phyloP scores from a whole-genome alignment of 2,329 filamentous ascomycete species.

The Westerdykella aurantiaca region DNA sequence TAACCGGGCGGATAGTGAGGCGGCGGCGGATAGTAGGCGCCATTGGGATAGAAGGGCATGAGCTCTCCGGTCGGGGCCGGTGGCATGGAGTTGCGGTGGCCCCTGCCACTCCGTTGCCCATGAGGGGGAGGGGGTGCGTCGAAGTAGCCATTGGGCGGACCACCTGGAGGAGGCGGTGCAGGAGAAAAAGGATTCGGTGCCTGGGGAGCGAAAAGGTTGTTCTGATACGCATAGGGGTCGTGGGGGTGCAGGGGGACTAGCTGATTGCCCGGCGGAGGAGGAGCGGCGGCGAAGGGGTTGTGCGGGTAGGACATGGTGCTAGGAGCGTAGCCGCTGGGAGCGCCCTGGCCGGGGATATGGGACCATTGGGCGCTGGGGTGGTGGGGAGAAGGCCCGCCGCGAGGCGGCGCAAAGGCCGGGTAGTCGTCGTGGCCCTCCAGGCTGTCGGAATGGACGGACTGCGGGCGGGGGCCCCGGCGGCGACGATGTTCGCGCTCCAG shows the following conservation, averaged over 20 bases:
- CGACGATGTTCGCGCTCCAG: conserved; percentile 25
- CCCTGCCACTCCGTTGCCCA: conserved; percentile 11
- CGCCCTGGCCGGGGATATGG: conserved; percentile 29
- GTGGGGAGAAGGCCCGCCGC: conserved; percentile 26
- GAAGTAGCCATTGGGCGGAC: conserved; percentile 35
- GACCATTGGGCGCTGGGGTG: conserved; percentile 34
- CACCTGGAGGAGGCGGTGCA: conserved; percentile 15
- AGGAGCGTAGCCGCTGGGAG: conserved; percentile 32
- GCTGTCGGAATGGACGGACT: conserved; percentile 37
- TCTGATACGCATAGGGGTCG: conserved; percentile 36
- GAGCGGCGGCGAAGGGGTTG: conserved; percentile 21
- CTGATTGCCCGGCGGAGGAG: conserved; percentile 20
- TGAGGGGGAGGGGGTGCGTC: conserved; percentile 7
- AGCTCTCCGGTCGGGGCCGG: conserved; percentile 24
- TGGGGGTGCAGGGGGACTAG: conserved; percentile 31
- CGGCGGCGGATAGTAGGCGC: conserved; percentile 25
- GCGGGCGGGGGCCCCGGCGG: conserved; percentile 26
- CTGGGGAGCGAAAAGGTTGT: conserved; percentile 26
- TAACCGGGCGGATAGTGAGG: conserved; percentile 26
- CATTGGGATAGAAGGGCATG: conserved; percentile 27
- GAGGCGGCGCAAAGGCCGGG: conserved; percentile 35
- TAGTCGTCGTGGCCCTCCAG: conserved; percentile 44
- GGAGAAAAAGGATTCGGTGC: conserved; percentile 37
- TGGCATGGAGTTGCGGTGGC: conserved; percentile 33
- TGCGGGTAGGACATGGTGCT: conserved; percentile 34